phyloP scores from a whole-genome alignment of 257 asterid genomes.

The Nicotiana knightiana region DNA sequence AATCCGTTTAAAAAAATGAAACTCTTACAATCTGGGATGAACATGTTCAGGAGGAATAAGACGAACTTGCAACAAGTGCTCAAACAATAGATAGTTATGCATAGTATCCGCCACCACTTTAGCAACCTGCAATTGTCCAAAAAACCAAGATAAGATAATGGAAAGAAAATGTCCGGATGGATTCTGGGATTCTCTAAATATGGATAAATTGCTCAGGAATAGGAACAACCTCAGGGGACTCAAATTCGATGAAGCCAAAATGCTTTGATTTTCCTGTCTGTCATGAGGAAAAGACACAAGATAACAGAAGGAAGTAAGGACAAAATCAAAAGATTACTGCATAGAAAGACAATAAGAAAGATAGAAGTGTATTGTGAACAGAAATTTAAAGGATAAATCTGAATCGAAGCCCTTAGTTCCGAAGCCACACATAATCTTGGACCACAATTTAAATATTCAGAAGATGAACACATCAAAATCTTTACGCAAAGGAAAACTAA shows the following conservation, averaged over 20 bases:
- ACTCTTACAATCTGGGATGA: conserved; percentile 70
- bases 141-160: neutral
- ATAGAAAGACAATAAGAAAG: neutral
- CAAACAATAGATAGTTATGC: conserved; percentile 81
- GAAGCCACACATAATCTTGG: neutral
- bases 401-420: neutral
- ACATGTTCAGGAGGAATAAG: conserved; percentile 66
- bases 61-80: conserved; percentile 77
- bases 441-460: neutral
- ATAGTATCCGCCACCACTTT: conserved; percentile 83
- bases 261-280: conserved; percentile 97
- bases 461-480: neutral
- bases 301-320: neutral
- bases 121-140: conserved; percentile 60
- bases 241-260: conserved; percentile 87
- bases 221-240: conserved; percentile 79
- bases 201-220: neutral
- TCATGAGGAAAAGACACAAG: neutral
- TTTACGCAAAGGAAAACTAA: neutral
- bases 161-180: neutral
- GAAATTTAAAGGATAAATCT: neutral
- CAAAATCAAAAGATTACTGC: neutral
- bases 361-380: neutral
- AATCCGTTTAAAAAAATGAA: neutral
- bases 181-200: neutral